phyloP scores from a whole-genome alignment of 2,329 filamentous ascomycete genomes.

The Fusarium siculi region DNA sequence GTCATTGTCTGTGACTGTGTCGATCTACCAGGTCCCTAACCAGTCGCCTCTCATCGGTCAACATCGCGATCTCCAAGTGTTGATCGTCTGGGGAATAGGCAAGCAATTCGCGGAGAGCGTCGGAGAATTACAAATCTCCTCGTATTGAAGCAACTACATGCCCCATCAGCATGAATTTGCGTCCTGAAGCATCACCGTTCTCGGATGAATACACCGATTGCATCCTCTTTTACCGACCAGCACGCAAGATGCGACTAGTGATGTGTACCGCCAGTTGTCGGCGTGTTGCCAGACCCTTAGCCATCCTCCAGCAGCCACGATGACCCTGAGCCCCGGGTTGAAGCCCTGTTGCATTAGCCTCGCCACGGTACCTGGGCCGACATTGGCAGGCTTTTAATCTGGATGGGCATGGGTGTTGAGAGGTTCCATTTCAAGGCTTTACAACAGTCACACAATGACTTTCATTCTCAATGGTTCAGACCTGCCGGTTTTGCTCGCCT shows the following conservation, averaged over 20 bases:
- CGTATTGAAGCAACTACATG: not conserved
- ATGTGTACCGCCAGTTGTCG: constrained; percentile 24
- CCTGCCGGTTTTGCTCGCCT: constrained; percentile 32
- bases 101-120: constrained; percentile 14
- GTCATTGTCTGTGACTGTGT: constrained; percentile 13
- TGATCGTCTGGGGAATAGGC: constrained; percentile 11
- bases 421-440: constrained; percentile 6
- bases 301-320: constrained; percentile 36
- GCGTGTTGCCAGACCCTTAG: constrained; percentile 12
- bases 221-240: constrained; percentile 9
- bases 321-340: constrained; percentile 31
- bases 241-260: constrained; percentile 1
- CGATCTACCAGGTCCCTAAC: constrained; percentile 27
- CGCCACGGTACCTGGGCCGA: constrained; percentile 31
- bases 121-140: constrained; percentile 12
- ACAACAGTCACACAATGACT: not conserved
- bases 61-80: constrained; percentile 27
- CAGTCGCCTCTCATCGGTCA: constrained; percentile 19
- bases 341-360: constrained; percentile 42
- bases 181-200: not conserved
- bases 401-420: not conserved
- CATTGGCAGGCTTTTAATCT: constrained; percentile 25
- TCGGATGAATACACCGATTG: constrained; percentile 1
- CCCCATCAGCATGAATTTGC: constrained; percentile 1
- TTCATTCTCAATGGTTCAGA: constrained; percentile 13